Evolutionary conservation across 495 filamentous ascomycete genomes (phyloP), one percentile per base, ranked within the genome.

Genomic region (Monascus purpureus): DNA sequence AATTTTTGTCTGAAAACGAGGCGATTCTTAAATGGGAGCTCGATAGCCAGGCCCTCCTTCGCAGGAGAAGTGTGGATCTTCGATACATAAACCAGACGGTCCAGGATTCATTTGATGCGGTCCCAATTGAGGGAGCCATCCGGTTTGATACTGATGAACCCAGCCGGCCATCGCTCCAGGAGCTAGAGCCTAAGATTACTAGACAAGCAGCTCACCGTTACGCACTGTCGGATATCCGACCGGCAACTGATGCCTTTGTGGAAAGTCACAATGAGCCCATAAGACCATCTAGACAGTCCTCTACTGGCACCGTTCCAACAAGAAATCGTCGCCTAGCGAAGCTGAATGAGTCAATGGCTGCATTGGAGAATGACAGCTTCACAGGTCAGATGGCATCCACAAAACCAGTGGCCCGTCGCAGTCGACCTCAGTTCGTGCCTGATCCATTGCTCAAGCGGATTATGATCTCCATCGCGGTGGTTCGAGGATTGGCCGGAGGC

Each of bases 401-500:
- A 8, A 38, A 34, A 17, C 35, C 28, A 25, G 36, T 17, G 2
- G 12, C 33, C n/a, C 55, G 57, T 11, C 59, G 57, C 8, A 50
- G 42, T 17, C 42, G 41, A 8, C 14, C 13, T 4, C 26, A 35
- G 7, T 27, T 43, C 9, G n/a, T 63, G 6, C 33, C 57, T 5
- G 45, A 50, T 3, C 26, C 37, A 1, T 25, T 56, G 3, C 27
- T 47, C 13, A 53, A 56, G 8, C 51, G 52, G 25, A 58, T 82
- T 17, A 59, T 82, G 40, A 62, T 74, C 29, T 74, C 79, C n/a
- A 75, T 90, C 17, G 68, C 81, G 25, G 79, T 80, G 15, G 62
- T 87, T 13, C 73, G 75, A 16, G 75, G 73, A 3, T 52, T 94
- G 25, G 66, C 80, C 13, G 83, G 87, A 13, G 87, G 85, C 3